Conservation (phyloP, 352 stramenopile species). For the Phytophthora vignae region DNA sequence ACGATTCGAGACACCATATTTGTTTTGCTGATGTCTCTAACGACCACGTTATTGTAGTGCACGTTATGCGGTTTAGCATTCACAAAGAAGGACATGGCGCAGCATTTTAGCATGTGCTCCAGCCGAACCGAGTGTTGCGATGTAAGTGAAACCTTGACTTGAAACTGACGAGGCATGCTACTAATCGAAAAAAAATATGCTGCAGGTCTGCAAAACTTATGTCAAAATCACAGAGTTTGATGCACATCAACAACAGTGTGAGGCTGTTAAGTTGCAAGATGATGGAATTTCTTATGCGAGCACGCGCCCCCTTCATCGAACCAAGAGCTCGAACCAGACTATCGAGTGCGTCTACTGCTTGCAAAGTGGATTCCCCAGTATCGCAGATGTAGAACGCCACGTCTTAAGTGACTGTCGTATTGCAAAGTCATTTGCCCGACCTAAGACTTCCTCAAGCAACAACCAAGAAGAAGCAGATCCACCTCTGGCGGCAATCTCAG, state of each 20-base stretch:
- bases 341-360: conserved; percentile 62
- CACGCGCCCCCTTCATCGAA: neutral
- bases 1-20: neutral
- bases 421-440: conserved; percentile 42
- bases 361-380: conserved; percentile 34
- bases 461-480: conserved; percentile 30
- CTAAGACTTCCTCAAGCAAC: neutral
- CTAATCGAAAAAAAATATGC: conserved; percentile 9
- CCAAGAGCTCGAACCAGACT: neutral
- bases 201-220: conserved; percentile 57
- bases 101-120: conserved; percentile 50
- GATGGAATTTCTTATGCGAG: neutral
- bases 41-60: conserved; percentile 38
- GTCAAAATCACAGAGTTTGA: conserved; percentile 51
- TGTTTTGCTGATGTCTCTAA: neutral
- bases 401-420: conserved; percentile 46
- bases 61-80: conserved; percentile 58
- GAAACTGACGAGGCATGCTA: neutral
- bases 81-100: conserved; percentile 48
- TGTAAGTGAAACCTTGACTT: conserved; percentile 26
- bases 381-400: conserved; percentile 42
- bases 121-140: conserved; percentile 68
- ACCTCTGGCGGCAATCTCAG: neutral
- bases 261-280: neutral
- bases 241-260: conserved; percentile 16